Percentiles rank a stretch among this genome's conserved stretches.
Evolutionary conservation across 164 flowering plant genomes (phyloP).

Genomic region (Umbilicus rupestris): DNA sequence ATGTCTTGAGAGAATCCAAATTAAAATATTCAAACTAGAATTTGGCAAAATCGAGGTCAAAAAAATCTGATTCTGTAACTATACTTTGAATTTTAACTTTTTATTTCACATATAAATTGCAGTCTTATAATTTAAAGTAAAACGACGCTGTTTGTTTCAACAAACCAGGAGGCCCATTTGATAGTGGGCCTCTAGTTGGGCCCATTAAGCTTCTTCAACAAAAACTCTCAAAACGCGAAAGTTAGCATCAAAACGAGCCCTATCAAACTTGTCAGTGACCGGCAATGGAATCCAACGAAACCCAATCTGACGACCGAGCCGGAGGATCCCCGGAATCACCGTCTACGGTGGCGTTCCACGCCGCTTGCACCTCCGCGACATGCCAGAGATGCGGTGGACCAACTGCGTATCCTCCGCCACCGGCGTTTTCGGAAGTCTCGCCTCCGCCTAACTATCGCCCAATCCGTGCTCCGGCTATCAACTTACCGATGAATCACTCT

Average conservation of each 20-base stretch:
- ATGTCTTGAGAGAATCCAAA: too few species aligned
- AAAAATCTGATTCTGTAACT: too few species aligned
- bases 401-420: constrained; percentile 21
- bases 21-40: too few species aligned
- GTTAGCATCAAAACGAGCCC: too few species aligned
- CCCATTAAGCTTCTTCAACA: background rate
- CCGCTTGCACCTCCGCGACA: constrained; percentile 9
- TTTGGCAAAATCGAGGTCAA: too few species aligned
- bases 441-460: constrained; percentile 55
- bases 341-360: constrained; percentile 9
- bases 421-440: constrained; percentile 25
- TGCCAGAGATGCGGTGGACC: constrained; percentile 29
- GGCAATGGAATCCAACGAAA: background rate
- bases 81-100: too few species aligned
- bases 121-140: too few species aligned
- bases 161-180: background rate
- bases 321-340: background rate
- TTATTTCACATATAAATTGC: too few species aligned
- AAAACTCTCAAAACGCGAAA: background rate
- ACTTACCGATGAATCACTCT: constrained; percentile 24
- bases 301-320: background rate
- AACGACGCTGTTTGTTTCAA: too few species aligned
- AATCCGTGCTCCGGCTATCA: constrained; percentile 34
- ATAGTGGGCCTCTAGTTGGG: background rate
- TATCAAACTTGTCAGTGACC: background rate